Percentiles rank a stretch among this genome's conserved stretches.
phyloP scores from a whole-genome alignment of 2,329 filamentous ascomycete species.

The Teratosphaeria pseudoeucalypti region DNA sequence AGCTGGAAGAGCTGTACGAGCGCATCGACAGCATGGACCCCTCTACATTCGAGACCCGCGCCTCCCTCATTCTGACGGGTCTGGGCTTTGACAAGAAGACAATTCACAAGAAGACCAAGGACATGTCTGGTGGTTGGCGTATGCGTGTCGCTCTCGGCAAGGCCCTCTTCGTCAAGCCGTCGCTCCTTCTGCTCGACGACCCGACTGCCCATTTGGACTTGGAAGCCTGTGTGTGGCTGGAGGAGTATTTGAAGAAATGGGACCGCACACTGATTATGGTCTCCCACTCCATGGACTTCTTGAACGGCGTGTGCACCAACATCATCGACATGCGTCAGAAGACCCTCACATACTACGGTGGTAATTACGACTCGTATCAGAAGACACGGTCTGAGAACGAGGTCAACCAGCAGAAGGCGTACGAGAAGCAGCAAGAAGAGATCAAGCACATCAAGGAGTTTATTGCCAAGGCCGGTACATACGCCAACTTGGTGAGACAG shows the following conservation, averaged over 20 bases:
- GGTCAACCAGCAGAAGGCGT: constrained; percentile 97
- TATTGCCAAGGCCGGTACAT: constrained; percentile 98
- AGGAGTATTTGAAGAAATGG: constrained; percentile 99
- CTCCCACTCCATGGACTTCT: constrained; percentile 96
- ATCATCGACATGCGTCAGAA: constrained; percentile 97
- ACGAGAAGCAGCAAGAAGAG: constrained; percentile 98
- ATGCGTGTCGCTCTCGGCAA: constrained; percentile 98
- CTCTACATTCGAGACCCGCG: constrained; percentile 89
- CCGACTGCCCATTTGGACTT: constrained; percentile 98
- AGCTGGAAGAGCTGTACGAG: constrained; percentile 94
- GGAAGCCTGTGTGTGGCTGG: constrained; percentile 98
- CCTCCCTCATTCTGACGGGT: constrained; percentile 93
- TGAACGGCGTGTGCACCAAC: constrained; percentile 95
- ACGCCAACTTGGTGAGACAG: constrained; percentile 97
- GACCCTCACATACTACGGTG: constrained; percentile 92
- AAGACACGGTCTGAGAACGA: constrained; percentile 94
- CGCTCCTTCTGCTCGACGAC: constrained; percentile 89
- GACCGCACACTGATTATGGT: constrained; percentile 92
- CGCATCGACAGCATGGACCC: constrained; percentile 99
- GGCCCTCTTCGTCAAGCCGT: constrained; percentile 96
- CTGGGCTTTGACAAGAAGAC: constrained; percentile 98
- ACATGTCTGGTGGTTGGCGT: constrained; percentile 99
- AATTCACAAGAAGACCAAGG: constrained; percentile 99
- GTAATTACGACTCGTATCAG: constrained; percentile 95
- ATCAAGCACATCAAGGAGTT: constrained; percentile 99